Evolutionary conservation across 73 alveolate genomes (phyloP), one percentile per base, ranked within the genome.

Genomic region (Paramecium biaurelia): DNA sequence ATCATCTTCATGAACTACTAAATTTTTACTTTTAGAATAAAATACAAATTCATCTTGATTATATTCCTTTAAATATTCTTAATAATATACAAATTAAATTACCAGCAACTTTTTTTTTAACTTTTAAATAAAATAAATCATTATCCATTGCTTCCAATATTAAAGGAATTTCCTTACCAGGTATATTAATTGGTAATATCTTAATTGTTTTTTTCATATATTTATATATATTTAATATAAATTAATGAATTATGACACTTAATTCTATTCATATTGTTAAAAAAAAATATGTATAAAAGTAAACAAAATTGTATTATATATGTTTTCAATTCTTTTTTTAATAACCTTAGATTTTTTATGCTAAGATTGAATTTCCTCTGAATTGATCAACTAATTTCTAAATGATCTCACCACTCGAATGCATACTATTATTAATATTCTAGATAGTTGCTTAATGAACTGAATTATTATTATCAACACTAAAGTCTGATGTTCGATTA

Each of bases 401-500:
- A 5, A 79, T 47, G 6, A 43, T 43, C 5, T 41, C 74, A 43
- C 56, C 28, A 74, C 45, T 74, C 4, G 12, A 41, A 74, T 34
- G 87, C 14, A 32, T 12, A 26, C 84, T 63, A 32, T 63, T 63
- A 30, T 63, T 63, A 32, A 12, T 63, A 32, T 63, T 59, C n/a
- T 32, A 7, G 21, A 45, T 63, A 26, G 43, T 32, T 53, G 68
- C 14, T 53, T 53, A 18, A 63, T 63, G 84, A 7, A 14, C 11
- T 63, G 84, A 63, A 63, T 26, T 30, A 26, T 26, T 63, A 63
- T 26, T 63, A 24, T 63, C 84, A 26, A 63, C 84, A 63, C 86
- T 72, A 37, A 79, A 79, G 20, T 42, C 90, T 2, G 90, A 79
- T 11, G 90, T 42, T n/a, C 76, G 47, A 72, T 38, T 72, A 18